Percentiles rank a stretch among this genome's conserved stretches.
These are phyloP conservation scores for Orobanche coerulescens DNA, from an alignment of 257 asterid genomes.

Conservation along the genomic window DNA sequence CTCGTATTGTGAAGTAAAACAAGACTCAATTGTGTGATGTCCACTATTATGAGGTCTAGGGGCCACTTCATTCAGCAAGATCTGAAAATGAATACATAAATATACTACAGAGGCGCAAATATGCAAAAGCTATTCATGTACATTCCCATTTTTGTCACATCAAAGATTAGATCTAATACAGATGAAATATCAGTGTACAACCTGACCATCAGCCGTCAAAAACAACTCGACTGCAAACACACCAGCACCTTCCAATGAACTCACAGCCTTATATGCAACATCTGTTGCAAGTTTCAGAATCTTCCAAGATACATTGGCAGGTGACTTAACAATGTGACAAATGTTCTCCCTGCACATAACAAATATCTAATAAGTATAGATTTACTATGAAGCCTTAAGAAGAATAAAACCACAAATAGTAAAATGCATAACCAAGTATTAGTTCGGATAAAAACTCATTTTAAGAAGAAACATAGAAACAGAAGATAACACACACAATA, in stretches of 20 bases:
- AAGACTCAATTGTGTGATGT: slow-evolving; percentile 85
- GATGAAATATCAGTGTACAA: slow-evolving; percentile 23
- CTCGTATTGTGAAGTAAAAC: slow-evolving; percentile 91
- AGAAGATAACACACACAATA: not conserved
- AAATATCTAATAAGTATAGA: not conserved
- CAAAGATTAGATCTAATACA: not conserved
- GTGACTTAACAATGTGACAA: slow-evolving; percentile 92
- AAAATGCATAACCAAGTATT: slow-evolving; percentile 5
- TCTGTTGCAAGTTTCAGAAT: slow-evolving; percentile 68
- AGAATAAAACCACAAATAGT: not conserved
- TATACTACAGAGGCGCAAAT: slow-evolving; percentile 12
- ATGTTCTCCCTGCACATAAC: slow-evolving; percentile 69
- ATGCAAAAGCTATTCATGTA: slow-evolving; percentile 6
- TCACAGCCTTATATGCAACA: slow-evolving; percentile 70
- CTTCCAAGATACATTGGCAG: slow-evolving; percentile 81
- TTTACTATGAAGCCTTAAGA: not conserved
- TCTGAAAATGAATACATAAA: slow-evolving; percentile 34
- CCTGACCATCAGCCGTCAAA: slow-evolving; percentile 90
- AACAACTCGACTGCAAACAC: slow-evolving; percentile 88
- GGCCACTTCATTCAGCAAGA: slow-evolving; percentile 91
- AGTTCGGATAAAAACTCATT: not conserved
- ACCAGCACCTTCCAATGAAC: slow-evolving; percentile 96
- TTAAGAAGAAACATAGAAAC: not conserved
- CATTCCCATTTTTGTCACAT: not conserved
- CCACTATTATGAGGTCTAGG: slow-evolving; percentile 99